Evolutionary conservation across 352 stramenopile species (phyloP).

Genomic region (Phytophthora tubulina): DNA sequence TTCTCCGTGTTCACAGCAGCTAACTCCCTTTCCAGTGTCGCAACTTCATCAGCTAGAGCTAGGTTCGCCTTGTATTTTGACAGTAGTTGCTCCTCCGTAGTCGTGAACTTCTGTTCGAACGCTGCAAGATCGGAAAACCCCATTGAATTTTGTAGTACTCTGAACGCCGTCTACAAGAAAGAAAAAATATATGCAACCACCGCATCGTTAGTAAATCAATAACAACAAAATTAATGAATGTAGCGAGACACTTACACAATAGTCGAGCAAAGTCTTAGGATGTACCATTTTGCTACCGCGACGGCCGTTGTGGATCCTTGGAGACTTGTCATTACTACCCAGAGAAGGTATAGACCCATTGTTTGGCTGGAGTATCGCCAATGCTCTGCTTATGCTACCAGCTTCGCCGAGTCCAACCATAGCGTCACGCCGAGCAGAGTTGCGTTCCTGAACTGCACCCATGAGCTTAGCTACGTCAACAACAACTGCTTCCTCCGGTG

Average conservation of each 20-base stretch:
- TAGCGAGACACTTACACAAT: slow-evolving; percentile 24
- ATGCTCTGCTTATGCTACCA: background rate
- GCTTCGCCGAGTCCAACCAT: slow-evolving; percentile 7
- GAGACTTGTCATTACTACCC: background rate
- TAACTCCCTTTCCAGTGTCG: slow-evolving; percentile 50
- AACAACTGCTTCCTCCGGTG: slow-evolving; percentile 68
- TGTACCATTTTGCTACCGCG: background rate
- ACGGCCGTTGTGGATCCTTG: background rate
- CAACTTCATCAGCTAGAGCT: slow-evolving; percentile 61
- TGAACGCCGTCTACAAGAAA: slow-evolving; percentile 51
- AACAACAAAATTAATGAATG: background rate
- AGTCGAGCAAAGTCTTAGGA: slow-evolving; percentile 31
- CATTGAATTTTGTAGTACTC: slow-evolving; percentile 61
- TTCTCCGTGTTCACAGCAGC: slow-evolving; percentile 40
- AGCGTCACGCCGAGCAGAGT: slow-evolving; percentile 19
- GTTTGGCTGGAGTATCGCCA: slow-evolving; percentile 5
- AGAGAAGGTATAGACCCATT: background rate
- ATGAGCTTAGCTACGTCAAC: slow-evolving; percentile 73
- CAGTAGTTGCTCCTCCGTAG: slow-evolving; percentile 68
- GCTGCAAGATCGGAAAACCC: slow-evolving; percentile 30
- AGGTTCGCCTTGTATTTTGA: slow-evolving; percentile 72
- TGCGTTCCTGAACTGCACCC: slow-evolving; percentile 59
- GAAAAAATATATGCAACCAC: background rate
- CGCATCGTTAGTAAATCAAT: background rate
- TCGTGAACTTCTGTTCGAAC: slow-evolving; percentile 63